These are phyloP conservation scores for Dactylonectria macrodidyma DNA, from an alignment of 2,329 filamentous ascomycete species.

Conservation along the genomic window DNA sequence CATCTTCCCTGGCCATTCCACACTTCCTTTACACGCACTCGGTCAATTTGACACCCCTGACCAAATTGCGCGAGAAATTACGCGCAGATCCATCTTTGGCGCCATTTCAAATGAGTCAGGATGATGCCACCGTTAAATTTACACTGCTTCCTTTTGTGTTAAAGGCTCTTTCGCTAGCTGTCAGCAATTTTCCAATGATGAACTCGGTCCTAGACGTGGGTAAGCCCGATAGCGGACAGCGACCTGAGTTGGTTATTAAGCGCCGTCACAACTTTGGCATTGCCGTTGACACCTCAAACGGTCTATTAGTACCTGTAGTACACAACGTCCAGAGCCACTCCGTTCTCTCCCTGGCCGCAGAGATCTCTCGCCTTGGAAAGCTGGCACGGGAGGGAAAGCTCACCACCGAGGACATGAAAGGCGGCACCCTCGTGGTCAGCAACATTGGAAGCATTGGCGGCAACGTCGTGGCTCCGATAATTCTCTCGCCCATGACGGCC, in stretches of 20 bases:
- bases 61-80: too few relatives aligned
- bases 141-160: too few relatives aligned
- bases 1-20: too few relatives aligned
- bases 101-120: too few relatives aligned
- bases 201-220: too few relatives aligned
- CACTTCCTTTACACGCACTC: too few relatives aligned
- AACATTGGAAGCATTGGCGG: conserved; percentile 26
- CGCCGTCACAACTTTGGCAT: neutral
- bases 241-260: neutral
- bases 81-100: too few relatives aligned
- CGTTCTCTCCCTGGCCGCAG: neutral
- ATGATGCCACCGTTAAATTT: too few relatives aligned
- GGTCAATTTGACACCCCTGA: too few relatives aligned
- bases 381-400: neutral
- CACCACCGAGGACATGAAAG: neutral
- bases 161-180: too few relatives aligned
- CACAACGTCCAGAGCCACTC: neutral
- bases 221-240: too few relatives aligned
- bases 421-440: conserved; percentile 11
- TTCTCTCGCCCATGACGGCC: neutral
- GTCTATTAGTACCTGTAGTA: neutral
- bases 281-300: neutral
- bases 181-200: too few relatives aligned
- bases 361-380: neutral
- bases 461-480: conserved; percentile 9